These are phyloP conservation scores for Pseudogymnoascus sp. DNA, from an alignment of 2,329 filamentous ascomycete species.

Conservation along the genomic window DNA sequence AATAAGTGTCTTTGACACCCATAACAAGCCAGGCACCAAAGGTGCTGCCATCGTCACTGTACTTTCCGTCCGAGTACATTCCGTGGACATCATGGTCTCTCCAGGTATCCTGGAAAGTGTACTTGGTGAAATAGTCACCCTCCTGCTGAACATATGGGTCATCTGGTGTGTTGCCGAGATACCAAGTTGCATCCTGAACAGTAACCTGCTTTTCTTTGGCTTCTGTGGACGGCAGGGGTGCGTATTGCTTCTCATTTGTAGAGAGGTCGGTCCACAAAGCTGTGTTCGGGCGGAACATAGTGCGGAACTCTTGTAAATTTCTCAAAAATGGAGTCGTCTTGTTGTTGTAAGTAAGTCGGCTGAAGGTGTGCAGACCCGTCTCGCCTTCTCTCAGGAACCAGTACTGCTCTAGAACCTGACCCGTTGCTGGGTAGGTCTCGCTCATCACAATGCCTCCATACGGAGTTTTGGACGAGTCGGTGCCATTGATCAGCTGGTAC, in stretches of 20 bases:
- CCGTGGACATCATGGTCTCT: slow-evolving; percentile 51
- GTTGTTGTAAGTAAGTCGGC: slow-evolving; percentile 52
- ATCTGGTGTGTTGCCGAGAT: slow-evolving; percentile 44
- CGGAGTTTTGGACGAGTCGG: slow-evolving; percentile 40
- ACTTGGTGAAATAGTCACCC: slow-evolving; percentile 59
- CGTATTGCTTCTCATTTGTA: slow-evolving; percentile 48
- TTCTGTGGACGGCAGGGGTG: slow-evolving; percentile 42
- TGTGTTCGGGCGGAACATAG: slow-evolving; percentile 52
- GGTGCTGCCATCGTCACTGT: slow-evolving; percentile 41
- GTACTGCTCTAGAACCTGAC: slow-evolving; percentile 54
- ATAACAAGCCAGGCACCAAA: slow-evolving; percentile 58
- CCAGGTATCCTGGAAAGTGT: slow-evolving; percentile 53
- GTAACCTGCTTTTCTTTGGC: slow-evolving; percentile 37
- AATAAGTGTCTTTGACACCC: slow-evolving; percentile 57
- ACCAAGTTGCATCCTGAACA: slow-evolving; percentile 59
- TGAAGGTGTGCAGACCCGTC: slow-evolving; percentile 55
- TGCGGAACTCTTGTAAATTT: slow-evolving; percentile 54
- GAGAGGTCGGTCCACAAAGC: slow-evolving; percentile 54
- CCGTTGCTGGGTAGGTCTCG: slow-evolving; percentile 49
- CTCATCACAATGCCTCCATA: slow-evolving; percentile 54
- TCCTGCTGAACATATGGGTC: slow-evolving; percentile 49
- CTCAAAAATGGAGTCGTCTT: slow-evolving; percentile 47
- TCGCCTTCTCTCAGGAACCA: slow-evolving; percentile 57
- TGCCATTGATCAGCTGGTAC: slow-evolving; percentile 44
- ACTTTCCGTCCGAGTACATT: slow-evolving; percentile 43